Conservation (phyloP, 129 eudicot species). For the Flaveria ramosissima region DNA sequence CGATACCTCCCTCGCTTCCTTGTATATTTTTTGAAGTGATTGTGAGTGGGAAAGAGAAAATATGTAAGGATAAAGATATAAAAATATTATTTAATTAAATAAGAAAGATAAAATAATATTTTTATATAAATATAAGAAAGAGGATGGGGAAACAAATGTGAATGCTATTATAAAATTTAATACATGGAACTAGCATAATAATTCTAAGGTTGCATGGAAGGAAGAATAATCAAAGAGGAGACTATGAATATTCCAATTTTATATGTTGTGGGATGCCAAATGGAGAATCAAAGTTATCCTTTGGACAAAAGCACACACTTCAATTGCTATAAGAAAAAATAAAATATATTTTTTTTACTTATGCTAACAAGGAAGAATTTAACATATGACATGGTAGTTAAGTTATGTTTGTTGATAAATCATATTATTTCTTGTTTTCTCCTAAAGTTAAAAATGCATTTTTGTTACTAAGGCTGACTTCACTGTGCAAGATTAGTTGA, state of each 20-base stretch:
- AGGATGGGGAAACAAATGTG: too few species aligned
- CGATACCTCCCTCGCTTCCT: too few species aligned
- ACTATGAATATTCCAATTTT: conserved; percentile 29
- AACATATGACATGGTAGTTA: not conserved
- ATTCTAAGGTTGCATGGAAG: conserved; percentile 8
- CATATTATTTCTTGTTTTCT: not conserved
- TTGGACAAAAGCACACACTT: conserved; percentile 37
- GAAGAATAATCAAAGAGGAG: conserved; percentile 19
- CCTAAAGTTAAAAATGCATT: not conserved
- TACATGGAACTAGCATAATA: not conserved
- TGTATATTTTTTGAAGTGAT: too few species aligned
- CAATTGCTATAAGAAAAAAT: not conserved
- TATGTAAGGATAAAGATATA: too few species aligned
- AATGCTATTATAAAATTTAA: not conserved
- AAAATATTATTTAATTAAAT: too few species aligned
- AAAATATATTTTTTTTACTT: conserved; percentile 4
- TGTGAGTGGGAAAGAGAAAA: too few species aligned
- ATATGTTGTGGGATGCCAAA: conserved; percentile 28
- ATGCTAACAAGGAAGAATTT: not conserved
- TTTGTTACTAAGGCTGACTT: not conserved
- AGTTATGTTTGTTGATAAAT: not conserved
- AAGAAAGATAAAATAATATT: too few species aligned
- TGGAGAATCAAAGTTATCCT: conserved; percentile 41
- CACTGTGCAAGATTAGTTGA: not conserved
- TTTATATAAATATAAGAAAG: too few species aligned